A percentile compares a stretch with the other conserved stretches of the same genome.
Evolutionary conservation across 148 eudicot genomes (phyloP).

Genomic region (Oxyria digyna): DNA sequence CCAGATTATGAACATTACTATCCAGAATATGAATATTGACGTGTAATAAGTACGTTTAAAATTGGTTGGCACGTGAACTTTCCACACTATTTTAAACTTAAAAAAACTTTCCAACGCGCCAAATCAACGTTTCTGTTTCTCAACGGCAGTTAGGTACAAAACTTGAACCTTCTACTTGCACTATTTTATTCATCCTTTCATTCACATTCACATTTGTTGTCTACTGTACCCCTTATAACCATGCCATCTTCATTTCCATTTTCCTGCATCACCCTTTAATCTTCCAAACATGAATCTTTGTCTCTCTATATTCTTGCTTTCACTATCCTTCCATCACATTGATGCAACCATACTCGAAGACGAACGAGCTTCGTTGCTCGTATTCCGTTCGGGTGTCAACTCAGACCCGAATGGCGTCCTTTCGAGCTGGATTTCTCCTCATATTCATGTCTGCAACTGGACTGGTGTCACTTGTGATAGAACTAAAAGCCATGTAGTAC

Average conservation of each 20-base stretch:
- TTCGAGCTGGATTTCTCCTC: constrained; percentile 35
- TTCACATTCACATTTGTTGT: constrained; percentile 8
- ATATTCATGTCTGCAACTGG: constrained; percentile 55
- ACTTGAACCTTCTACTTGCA: neutral
- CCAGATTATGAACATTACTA: no score
- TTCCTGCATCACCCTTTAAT: constrained; percentile 6
- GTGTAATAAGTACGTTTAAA: no score
- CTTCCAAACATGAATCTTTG: constrained; percentile 20
- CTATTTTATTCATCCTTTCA: neutral
- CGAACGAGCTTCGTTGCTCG: constrained; percentile 42
- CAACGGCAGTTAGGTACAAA: constrained; percentile 72
- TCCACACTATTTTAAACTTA: neutral
- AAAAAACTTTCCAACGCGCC: constrained; percentile 29
- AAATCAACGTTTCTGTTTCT: constrained; percentile 27
- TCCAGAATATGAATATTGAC: no score
- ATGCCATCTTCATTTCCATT: neutral
- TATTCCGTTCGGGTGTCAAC: constrained; percentile 35
- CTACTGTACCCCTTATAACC: constrained; percentile 3
- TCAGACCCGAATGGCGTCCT: constrained; percentile 41
- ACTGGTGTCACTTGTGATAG: constrained; percentile 41
- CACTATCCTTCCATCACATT: constrained; percentile 13
- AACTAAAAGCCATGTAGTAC: constrained; percentile 21
- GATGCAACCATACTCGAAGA: constrained; percentile 21
- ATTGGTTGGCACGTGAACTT: no score
- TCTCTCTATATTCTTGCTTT: constrained; percentile 24